These are phyloP conservation scores for Hypseocharis bilobata DNA, from an alignment of 441 rosid genomes.

Conservation along the genomic window DNA sequence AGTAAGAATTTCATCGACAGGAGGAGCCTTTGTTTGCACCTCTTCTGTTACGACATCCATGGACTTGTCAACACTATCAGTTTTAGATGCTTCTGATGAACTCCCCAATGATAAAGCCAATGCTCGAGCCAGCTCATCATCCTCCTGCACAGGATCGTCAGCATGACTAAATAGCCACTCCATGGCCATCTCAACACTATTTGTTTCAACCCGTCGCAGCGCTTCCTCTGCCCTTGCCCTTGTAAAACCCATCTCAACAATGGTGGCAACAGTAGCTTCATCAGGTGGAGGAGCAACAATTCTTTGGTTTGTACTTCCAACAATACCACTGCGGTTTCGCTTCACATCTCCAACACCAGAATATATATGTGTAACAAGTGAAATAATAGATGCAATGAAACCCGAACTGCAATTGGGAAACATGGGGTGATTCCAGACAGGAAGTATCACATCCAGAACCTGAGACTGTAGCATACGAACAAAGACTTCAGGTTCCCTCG, in stretches of 20 bases:
- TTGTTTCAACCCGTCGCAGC: slow-evolving; percentile 77
- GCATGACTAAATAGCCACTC: slow-evolving; percentile 84
- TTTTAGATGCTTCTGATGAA: slow-evolving; percentile 75
- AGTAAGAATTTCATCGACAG: slow-evolving; percentile 75
- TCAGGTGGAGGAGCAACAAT: slow-evolving; percentile 77
- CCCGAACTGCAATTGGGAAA: slow-evolving; percentile 68
- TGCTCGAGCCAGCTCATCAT: slow-evolving; percentile 95
- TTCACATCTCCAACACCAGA: slow-evolving; percentile 88
- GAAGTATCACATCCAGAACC: slow-evolving; percentile 79
- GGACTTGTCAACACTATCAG: slow-evolving; percentile 60
- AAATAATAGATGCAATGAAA: slow-evolving; percentile 63
- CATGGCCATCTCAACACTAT: slow-evolving; percentile 97
- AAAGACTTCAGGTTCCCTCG: slow-evolving; percentile 84
- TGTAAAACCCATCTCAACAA: slow-evolving; percentile 96
- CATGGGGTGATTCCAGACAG: slow-evolving; percentile 80
- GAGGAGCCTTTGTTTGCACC: slow-evolving; percentile 42
- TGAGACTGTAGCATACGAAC: slow-evolving; percentile 79
- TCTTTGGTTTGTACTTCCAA: slow-evolving; percentile 64
- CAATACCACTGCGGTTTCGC: slow-evolving; percentile 52
- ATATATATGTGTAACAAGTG: slow-evolving; percentile 68
- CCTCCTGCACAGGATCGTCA: slow-evolving; percentile 93
- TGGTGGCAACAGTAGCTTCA: slow-evolving; percentile 75
- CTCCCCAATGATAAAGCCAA: slow-evolving; percentile 89
- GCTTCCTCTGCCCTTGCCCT: slow-evolving; percentile 97
- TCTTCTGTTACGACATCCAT: slow-evolving; percentile 51